Evolutionary conservation across 371 early-diverging fungal genomes (phyloP), one percentile per base, ranked within the genome.

Genomic region (Haplosporangium sp.): DNA sequence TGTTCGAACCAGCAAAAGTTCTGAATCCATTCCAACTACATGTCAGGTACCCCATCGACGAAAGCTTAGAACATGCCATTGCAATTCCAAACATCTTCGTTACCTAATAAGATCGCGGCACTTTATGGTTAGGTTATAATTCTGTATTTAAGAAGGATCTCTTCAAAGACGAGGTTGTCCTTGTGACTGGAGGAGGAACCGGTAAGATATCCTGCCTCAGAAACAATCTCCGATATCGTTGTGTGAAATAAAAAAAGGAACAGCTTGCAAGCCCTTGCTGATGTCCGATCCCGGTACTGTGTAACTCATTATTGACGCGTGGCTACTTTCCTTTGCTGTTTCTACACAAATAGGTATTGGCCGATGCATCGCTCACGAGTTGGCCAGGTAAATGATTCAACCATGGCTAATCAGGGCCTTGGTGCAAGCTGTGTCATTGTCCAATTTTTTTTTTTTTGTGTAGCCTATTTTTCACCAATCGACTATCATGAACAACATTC

Each of bases 321-420:
- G 20, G 42, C 23, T 20, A 58, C 23, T 43, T 50, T 37, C 20
- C 36, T 6, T 38, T 29, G 29, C 29, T 42, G n/a, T 64, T 40
- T 11, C 42, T 18, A 36, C 9, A n/a, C 5, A 3, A 1, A 21
- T 55, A 69, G 87, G 85, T 43, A 86, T 86, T 47, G 87, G 87
- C 21, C 70, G 87, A 7, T 82, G 83, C 56, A 82, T 80, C 8
- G 86, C 86, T 11, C 82, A 84, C 43, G 87, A 86, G 48, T 64
- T 86, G 37, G 85, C 83, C 5, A 72, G 76, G 82, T 82, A 68
- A 29, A 29, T 29, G 29, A 4, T 1, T 29, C 29, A 29, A 29
- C 29, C 29, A 29, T 4, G 29, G 29, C 29, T 29, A 4, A 29
- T 29, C 29, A 29, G 29, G 4, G 29, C 29, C 29, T 4, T 29